Conservation (phyloP, 176 grass and related monocot species). For the Microstegium vimineum region DNA sequence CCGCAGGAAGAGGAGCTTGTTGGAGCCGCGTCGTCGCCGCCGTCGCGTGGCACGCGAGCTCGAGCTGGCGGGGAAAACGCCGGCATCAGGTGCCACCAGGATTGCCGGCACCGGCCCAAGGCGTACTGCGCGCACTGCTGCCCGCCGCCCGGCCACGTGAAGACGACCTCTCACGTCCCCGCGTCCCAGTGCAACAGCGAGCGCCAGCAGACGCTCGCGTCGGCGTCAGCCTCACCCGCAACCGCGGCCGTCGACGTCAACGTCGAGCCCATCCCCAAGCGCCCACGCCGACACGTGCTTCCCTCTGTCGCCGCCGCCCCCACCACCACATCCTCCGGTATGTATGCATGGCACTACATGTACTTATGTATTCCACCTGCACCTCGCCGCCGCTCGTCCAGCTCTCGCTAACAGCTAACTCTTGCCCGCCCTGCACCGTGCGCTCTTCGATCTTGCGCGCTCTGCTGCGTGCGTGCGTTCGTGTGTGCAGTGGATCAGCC, state of each 20-base stretch:
- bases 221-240: neutral
- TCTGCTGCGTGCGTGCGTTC: too few species aligned
- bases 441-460: neutral
- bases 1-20: neutral
- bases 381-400: neutral
- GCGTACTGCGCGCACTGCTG: slow-evolving; percentile 2
- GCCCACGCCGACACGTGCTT: neutral
- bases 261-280: neutral
- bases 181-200: neutral
- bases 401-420: neutral
- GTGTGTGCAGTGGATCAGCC: neutral
- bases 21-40: neutral
- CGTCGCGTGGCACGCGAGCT: neutral
- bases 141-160: neutral
- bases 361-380: neutral
- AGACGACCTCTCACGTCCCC: neutral
- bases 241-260: neutral
- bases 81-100: neutral
- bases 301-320: neutral
- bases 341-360: too few species aligned
- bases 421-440: neutral
- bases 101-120: neutral
- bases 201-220: neutral
- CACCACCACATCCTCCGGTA: neutral
- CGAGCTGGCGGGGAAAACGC: neutral